A percentile compares a stretch with the other conserved stretches of the same genome.
These are phyloP conservation scores for Carex scoparia DNA, from an alignment of 176 grass and related monocot species.

Conservation along the genomic window DNA sequence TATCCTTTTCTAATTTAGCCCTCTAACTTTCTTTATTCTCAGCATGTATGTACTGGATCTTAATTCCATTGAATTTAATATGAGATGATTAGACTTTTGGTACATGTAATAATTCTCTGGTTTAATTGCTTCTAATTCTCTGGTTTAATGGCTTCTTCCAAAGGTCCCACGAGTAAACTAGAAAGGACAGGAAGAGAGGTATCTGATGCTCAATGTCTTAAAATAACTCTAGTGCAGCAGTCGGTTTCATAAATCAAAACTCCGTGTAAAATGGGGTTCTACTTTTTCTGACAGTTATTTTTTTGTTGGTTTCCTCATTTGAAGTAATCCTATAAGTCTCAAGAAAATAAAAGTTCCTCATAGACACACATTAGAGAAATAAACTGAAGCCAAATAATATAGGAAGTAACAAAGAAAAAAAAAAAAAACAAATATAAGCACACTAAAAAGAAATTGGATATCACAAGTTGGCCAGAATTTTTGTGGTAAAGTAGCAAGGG, in stretches of 20 bases:
- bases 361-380: neutral
- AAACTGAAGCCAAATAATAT: neutral
- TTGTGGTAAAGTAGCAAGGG: neutral
- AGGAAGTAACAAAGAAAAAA: neutral
- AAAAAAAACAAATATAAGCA: neutral
- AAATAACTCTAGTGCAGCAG: neutral
- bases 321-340: neutral
- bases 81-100: neutral
- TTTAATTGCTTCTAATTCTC: neutral
- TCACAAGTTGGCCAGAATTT: neutral
- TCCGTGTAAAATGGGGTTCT: neutral
- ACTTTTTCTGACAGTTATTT: too few relatives aligned
- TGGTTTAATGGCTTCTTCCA: neutral
- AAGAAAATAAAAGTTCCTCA: neutral
- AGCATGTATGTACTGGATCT: neutral
- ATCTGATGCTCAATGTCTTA: neutral
- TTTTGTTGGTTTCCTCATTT: neutral
- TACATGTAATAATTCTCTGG: neutral
- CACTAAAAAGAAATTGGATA: neutral
- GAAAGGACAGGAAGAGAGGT: neutral
- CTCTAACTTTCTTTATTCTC: too few relatives aligned
- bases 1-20: too few relatives aligned
- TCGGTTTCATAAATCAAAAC: neutral
- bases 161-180: neutral
- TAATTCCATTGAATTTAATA: neutral